Conservation (phyloP, 768 basidiomycete genomes). For the Cytidiella melzeri region DNA sequence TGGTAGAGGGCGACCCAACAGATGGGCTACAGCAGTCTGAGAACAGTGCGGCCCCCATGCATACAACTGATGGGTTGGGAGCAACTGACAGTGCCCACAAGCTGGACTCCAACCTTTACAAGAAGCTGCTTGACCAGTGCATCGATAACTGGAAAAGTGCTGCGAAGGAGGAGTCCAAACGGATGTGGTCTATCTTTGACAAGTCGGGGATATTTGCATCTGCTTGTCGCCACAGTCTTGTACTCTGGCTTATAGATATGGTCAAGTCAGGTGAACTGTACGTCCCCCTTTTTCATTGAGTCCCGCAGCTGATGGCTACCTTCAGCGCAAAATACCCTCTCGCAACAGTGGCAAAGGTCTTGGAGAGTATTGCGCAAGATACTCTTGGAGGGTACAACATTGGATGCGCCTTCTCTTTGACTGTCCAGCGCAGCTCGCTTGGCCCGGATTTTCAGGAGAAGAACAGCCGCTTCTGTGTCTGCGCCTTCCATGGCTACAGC, state of each 20-base stretch:
- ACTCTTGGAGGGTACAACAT: constrained; percentile 15
- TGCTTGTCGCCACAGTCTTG: constrained; percentile 17
- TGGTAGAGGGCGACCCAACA: constrained; percentile 7
- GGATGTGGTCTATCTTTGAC: constrained; percentile 31
- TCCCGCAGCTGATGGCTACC: neutral
- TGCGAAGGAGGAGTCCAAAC: constrained; percentile 22
- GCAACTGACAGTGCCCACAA: too few relatives aligned
- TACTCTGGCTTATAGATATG: constrained; percentile 15
- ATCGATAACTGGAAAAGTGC: constrained; percentile 30
- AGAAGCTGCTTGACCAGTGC: constrained; percentile 15
- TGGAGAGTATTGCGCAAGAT: constrained; percentile 2
- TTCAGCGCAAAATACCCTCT: constrained; percentile 20
- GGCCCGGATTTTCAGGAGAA: constrained; percentile 1
- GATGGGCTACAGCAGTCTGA: neutral
- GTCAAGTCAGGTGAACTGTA: constrained; percentile 18
- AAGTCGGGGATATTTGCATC: constrained; percentile 33
- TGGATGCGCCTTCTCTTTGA: constrained; percentile 15
- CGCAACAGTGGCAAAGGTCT: constrained; percentile 9
- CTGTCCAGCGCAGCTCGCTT: constrained; percentile 9
- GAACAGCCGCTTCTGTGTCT: constrained; percentile 9
- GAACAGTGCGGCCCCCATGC: too few relatives aligned
- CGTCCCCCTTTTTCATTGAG: neutral
- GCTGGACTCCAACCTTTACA: too few relatives aligned
- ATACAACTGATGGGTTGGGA: too few relatives aligned
- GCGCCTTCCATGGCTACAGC: constrained; percentile 31